A percentile compares a stretch with the other conserved stretches of the same genome.
Conservation (phyloP, 345 rosid genomes). For the Citrus cavaleriei region DNA sequence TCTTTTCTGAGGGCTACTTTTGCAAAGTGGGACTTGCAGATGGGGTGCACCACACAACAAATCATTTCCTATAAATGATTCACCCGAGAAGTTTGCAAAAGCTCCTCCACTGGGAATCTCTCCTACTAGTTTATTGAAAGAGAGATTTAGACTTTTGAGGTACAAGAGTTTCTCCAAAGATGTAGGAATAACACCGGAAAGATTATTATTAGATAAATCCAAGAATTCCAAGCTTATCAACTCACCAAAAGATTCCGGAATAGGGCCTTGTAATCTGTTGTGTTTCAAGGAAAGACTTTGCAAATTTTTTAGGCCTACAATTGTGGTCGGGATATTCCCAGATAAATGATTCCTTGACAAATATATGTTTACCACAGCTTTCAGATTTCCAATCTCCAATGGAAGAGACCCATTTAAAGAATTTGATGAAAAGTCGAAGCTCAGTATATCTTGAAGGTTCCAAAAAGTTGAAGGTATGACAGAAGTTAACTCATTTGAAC, state of each 20-base stretch:
- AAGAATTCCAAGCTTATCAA: constrained; percentile 3
- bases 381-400: neutral
- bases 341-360: constrained; percentile 12
- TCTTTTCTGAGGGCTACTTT: neutral
- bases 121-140: constrained; percentile 7
- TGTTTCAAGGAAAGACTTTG: neutral
- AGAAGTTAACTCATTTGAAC: constrained; percentile 2
- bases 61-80: constrained; percentile 3
- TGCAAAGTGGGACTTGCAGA: constrained; percentile 3
- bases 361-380: neutral
- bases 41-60: neutral
- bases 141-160: neutral
- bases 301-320: neutral
- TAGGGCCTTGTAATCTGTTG: constrained; percentile 1
- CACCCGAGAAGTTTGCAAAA: constrained; percentile 1
- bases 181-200: constrained; percentile 10
- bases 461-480: constrained; percentile 1
- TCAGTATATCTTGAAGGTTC: neutral
- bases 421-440: constrained; percentile 11
- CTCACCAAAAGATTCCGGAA: constrained; percentile 8
- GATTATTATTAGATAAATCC: constrained; percentile 6
- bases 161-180: constrained; percentile 2
- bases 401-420: neutral
- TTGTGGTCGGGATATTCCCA: neutral
- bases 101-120: constrained; percentile 8